Percentiles rank a stretch among this genome's conserved stretches.
These are phyloP conservation scores for Rhexocercosporidium sp. DNA, from an alignment of 2,329 filamentous ascomycete genomes.

Conservation along the genomic window DNA sequence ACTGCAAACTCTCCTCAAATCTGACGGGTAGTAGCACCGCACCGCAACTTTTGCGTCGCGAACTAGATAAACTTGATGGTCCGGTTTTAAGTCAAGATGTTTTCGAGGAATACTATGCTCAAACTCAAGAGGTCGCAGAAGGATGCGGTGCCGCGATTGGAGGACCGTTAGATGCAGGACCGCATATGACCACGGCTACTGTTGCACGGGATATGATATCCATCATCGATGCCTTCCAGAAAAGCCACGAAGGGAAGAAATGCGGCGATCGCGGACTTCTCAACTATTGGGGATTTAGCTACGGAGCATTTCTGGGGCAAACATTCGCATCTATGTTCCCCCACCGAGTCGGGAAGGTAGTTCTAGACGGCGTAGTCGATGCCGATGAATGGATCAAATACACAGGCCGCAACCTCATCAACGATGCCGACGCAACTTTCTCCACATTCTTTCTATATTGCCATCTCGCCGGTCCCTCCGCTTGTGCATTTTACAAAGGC, in stretches of 20 bases:
- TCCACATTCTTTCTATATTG: constrained; percentile 39
- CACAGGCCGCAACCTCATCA: constrained; percentile 45
- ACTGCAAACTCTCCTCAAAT: constrained; percentile 18
- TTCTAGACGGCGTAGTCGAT: constrained; percentile 39
- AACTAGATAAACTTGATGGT: constrained; percentile 4
- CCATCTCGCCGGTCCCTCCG: constrained; percentile 40
- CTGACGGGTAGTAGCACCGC: constrained; percentile 10
- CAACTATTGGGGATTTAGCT: constrained; percentile 57
- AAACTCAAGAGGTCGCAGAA: constrained; percentile 44
- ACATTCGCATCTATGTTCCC: constrained; percentile 52
- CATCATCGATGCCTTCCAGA: constrained; percentile 32
- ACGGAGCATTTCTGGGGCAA: constrained; percentile 50
- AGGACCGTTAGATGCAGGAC: background rate
- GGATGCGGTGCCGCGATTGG: constrained; percentile 8
- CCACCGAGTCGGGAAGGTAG: constrained; percentile 47
- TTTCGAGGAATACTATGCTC: background rate
- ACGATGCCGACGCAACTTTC: constrained; percentile 33
- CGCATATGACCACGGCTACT: constrained; percentile 11
- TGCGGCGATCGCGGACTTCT: background rate
- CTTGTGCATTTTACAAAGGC: constrained; percentile 30
- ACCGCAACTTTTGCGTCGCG: background rate
- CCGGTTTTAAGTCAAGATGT: background rate
- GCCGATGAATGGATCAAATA: constrained; percentile 41
- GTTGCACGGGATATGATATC: constrained; percentile 17
- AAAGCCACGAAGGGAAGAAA: constrained; percentile 16